Evolutionary conservation across 139 green algal genomes (phyloP).

Genomic region (Haematococcus sp.): DNA sequence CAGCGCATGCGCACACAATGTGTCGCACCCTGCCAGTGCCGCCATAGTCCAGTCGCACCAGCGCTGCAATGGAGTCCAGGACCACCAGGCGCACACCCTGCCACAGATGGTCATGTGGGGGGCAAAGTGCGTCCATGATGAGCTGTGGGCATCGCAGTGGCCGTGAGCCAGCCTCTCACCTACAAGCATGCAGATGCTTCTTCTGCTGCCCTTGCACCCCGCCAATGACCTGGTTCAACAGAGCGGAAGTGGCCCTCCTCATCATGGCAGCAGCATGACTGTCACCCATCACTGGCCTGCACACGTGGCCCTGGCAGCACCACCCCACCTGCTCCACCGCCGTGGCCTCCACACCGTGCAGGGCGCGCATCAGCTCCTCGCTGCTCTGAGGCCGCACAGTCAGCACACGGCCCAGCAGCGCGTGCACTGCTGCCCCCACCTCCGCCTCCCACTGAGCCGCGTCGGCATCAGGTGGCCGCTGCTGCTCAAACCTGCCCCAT

Average conservation of each 20-base stretch:
- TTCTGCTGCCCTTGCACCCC: too few species aligned
- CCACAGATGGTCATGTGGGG: neutral
- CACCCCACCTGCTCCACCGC: neutral
- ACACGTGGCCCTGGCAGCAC: too few species aligned
- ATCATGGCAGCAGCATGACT: too few species aligned
- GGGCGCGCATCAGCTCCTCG: constrained; percentile 26
- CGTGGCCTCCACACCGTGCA: constrained; percentile 25
- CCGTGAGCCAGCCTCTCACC: too few species aligned
- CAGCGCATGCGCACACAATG: too few species aligned
- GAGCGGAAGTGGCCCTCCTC: too few species aligned
- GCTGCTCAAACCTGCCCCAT: neutral
- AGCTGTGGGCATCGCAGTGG: too few species aligned
- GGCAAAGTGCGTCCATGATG: too few species aligned
- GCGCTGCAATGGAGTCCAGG: constrained; percentile 74
- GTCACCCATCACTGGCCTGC: too few species aligned
- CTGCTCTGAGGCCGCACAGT: constrained; percentile 38
- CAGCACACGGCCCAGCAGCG: constrained; percentile 47
- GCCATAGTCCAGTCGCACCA: constrained; percentile 49
- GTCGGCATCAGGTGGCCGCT: neutral
- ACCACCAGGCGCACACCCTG: constrained; percentile 56
- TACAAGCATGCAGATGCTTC: too few species aligned
- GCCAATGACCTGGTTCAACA: too few species aligned
- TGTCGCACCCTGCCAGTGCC: neutral
- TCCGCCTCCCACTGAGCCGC: neutral
- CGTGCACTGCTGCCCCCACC: constrained; percentile 13